A percentile compares a stretch with the other conserved stretches of the same genome.
These are phyloP conservation scores for Paecilomyces dactylethromorphus DNA, from an alignment of 2,329 filamentous ascomycete genomes.

Conservation along the genomic window DNA sequence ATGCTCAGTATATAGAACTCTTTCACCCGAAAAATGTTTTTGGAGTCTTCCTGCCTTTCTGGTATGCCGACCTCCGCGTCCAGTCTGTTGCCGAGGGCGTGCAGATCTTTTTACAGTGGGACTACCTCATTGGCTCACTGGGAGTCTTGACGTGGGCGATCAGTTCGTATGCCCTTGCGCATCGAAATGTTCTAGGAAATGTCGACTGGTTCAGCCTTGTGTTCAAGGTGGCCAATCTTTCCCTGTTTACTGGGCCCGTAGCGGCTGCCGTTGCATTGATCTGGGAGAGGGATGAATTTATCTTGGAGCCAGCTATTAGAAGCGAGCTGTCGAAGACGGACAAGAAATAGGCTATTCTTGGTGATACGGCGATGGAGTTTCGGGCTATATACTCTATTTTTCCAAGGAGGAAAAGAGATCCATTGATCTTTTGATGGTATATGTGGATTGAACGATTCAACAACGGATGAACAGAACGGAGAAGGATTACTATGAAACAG, in stretches of 20 bases:
- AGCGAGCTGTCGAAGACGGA: too few relatives aligned
- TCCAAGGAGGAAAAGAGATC: too few relatives aligned
- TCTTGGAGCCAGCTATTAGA: neutral
- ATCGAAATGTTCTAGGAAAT: neutral
- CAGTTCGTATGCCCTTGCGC: neutral
- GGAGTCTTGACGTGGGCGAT: neutral
- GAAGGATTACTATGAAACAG: too few relatives aligned
- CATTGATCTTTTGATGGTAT: too few relatives aligned
- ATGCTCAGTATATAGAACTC: neutral
- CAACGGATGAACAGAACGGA: too few relatives aligned
- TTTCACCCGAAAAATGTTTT: neutral
- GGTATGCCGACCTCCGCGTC: neutral
- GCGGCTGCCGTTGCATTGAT: conserved; percentile 1
- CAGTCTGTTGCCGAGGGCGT: neutral
- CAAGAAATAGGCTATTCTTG: too few relatives aligned
- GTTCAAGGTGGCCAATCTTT: neutral
- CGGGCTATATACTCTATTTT: too few relatives aligned
- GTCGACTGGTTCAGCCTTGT: neutral
- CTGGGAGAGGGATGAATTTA: conserved; percentile 1
- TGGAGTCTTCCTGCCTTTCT: neutral
- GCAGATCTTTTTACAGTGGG: conserved; percentile 2
- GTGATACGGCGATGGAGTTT: too few relatives aligned
- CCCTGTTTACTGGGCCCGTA: neutral
- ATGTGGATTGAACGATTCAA: too few relatives aligned
- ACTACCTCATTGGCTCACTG: conserved; percentile 1